Evolutionary conservation across 805 yeast species (phyloP), one percentile per base, ranked within the genome.

Genomic region (Candida ovalis): DNA sequence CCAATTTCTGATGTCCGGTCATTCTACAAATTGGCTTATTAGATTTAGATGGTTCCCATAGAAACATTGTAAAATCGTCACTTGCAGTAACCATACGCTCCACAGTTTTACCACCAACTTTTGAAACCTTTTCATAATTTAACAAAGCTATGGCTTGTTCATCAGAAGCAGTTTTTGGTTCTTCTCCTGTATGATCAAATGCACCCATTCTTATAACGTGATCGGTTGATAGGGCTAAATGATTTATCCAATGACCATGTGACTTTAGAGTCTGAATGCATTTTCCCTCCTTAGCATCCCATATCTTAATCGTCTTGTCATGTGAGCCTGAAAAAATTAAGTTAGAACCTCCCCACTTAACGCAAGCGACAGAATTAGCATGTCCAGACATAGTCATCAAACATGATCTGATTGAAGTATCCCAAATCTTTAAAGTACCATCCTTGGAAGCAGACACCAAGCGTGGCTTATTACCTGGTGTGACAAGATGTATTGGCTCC

Each of bases 171-270:
- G 70, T 57, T 4, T 66, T 52, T 23, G 81, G 78, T 37, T 61
- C 60, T 12, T 53, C 64, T 33, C 83, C 83, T 22, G 76, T 77
- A 56, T 88, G 89, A 62, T 90, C 97, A 61, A 80, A 92, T 0
- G 96, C 89, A 8, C 99, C 98, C 55, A 85, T 78, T 57, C 97
- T 73, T 46, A 94, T 70, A 0, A 83, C 96, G 62, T 84, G 85
- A 60, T 94, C 99, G 0, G 98, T 92, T 1, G 96, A 87, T 39
- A 94, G 71, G 0, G 97, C 86, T 50, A 94, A 73, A 68, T 92
- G 98, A 65, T 94, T 94, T 43, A 94, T 94, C 99, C 99, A 94
- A 69, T 94, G 99, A 1, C 96, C 97, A 65, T 94, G 99, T 40
- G 94, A 78, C 64, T 83, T 84, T 55, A 94, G 71, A 2, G 89